Base-by-base conservation (phyloP, 2,329 filamentous ascomycete genomes). In the Penicillium sp. region DNA sequence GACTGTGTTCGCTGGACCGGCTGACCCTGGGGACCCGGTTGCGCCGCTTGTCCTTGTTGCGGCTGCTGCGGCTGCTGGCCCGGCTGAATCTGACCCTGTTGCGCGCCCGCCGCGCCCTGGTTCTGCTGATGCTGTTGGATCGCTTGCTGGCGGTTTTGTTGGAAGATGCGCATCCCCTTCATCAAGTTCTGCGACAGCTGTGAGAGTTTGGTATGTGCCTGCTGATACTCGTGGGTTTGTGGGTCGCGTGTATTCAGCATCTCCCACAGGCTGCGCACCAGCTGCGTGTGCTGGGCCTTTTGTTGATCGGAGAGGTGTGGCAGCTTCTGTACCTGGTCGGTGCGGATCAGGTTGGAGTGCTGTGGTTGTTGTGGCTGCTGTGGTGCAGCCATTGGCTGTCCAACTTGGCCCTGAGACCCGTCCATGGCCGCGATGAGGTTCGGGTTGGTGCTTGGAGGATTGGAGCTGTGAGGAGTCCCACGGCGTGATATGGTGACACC, bases 241-340 rank as follows among this genome's bases (percentile, higher is more conserved):
- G 73, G 70, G 11, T 81, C 75, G 39, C 77, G 76, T 40, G 65
- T 76, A 55, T 82, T 78, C 47, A 82, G 72, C 31, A 77, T 68
- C 29, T 78, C 76, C 82, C 83, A 86, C 46, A 83, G 75, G 56
- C 75, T 78, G 53, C 77, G 75, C 57, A 86, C 77, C 18, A 80
- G 73, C 45, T 77, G 71, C 53, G 79, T 80, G 63, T 84, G 84
- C 59, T 82, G 78, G 42, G 76, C 69, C 70, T 85, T 86, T 61
- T 82, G 78, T 45, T 79, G 71, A 8, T 82, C 79, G 56, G 71
- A 79, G 29, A 86, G 72, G 67, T 79, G 75, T 5, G 80, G 79
- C 5, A 84, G 72, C 53, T 76, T 76, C 56, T 78, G 76, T 48
- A 84, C 80, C 56, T 82, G 78, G 53, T 80, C 77, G 29, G 80